Evolutionary conservation across 106 monocot genomes (phyloP), one percentile per base, ranked within the genome.

Genomic region (Alisma plantagoaquatica): DNA sequence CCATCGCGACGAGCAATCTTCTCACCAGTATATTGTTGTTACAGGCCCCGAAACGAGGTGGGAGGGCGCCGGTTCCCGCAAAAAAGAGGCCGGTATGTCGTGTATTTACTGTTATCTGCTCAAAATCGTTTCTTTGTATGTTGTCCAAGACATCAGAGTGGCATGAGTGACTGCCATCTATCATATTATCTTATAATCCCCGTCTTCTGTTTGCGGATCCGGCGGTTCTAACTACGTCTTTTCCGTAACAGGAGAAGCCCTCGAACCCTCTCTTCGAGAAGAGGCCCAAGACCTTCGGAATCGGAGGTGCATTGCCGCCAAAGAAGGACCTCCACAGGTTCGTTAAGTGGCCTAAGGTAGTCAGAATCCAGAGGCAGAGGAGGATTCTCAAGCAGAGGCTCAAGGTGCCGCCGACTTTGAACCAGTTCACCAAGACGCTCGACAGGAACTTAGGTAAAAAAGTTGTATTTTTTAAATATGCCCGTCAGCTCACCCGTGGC

Each of bases 381-480:
- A 82, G 92, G 57, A 82, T 92, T 20, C 86, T 92, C 41, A 83
- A 87, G 79, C 92, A 93, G 80, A 33, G 92, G 41, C 67, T 93
- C 54, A 87, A 93, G 80, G 93, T 93, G 12, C 80, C 93, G 0
- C 93, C 93, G 2, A 77, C 87, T 1, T 42, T 93, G 49, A 93
- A 93, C 67, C 93, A 87, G 75, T 93, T 93, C 70, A 93, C 87
- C 22, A 67, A 76, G 33, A 93, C 93, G n/a, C 54, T 93, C 24
- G 93, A 93, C 62, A 87, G 83, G 67, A 93, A 93, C 64, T 68
- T 93, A 16, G 93, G 93, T 93, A n/a, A n/a, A n/a, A n/a, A n/a
- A n/a, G n/a, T n/a, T n/a, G n/a, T n/a, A n/a, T n/a, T n/a, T n/a
- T n/a, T n/a, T n/a, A n/a, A n/a, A n/a, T n/a, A n/a, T 18, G 27